A percentile compares a stretch with the other conserved stretches of the same genome.
Evolutionary conservation across 2,329 filamentous ascomycete genomes (phyloP).

Genomic region (Hymenoscyphus occultus): DNA sequence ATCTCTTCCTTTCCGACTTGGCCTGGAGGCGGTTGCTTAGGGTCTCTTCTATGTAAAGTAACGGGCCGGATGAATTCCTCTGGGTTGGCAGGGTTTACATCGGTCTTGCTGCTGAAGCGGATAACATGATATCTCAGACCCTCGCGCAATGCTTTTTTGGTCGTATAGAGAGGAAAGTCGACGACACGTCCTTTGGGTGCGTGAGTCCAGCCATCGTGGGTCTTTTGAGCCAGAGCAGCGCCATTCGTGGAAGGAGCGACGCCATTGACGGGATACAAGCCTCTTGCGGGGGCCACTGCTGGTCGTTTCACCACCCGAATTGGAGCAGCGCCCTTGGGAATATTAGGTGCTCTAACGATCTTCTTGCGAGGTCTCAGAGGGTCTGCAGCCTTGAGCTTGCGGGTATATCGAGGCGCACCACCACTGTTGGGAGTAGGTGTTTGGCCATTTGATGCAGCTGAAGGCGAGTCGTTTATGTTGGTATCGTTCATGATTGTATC

Average conservation of each 20-base stretch:
- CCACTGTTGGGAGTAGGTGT: slow-evolving; percentile 46
- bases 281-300: slow-evolving; percentile 15
- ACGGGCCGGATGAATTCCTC: slow-evolving; percentile 84
- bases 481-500: slow-evolving; percentile 34
- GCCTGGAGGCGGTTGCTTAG: slow-evolving; percentile 64
- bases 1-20: slow-evolving; percentile 61
- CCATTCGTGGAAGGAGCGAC: slow-evolving; percentile 14
- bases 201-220: slow-evolving; percentile 48
- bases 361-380: slow-evolving; percentile 64
- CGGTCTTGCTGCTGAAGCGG: slow-evolving; percentile 61
- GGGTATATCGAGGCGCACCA: slow-evolving; percentile 42
- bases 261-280: slow-evolving; percentile 24
- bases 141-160: slow-evolving; percentile 75
- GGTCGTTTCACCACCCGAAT: slow-evolving; percentile 25
- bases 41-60: slow-evolving; percentile 83
- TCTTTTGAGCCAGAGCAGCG: slow-evolving; percentile 24
- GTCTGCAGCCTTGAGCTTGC: slow-evolving; percentile 53
- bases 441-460: slow-evolving; percentile 45
- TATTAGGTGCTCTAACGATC: slow-evolving; percentile 40
- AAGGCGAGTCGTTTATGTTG: slow-evolving; percentile 38
- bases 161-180: slow-evolving; percentile 74
- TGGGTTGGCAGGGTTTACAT: slow-evolving; percentile 67
- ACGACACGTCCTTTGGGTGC: slow-evolving; percentile 39
- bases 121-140: slow-evolving; percentile 85
- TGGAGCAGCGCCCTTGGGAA: slow-evolving; percentile 21